Evolutionary conservation across 129 eudicot species (phyloP), one percentile per base, ranked within the genome.

Genomic region (Tanacetum coccineum): DNA sequence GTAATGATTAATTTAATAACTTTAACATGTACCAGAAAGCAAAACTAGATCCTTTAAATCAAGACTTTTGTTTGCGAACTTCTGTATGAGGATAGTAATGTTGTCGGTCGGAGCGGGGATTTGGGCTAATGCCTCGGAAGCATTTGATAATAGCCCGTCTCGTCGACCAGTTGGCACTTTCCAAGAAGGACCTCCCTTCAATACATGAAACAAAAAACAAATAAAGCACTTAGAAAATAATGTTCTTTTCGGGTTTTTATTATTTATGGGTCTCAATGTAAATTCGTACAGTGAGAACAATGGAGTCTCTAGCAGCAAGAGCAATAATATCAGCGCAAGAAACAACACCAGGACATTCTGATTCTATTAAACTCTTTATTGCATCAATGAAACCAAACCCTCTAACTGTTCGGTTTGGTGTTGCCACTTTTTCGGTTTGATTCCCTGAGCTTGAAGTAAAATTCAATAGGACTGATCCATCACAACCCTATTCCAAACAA

Each of bases 171-270:
- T 91, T 4, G 93, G 88, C 21, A 91, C 97, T 52, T 62, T 82
- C 97, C 97, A 91, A 36, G 62, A 71, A 21, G 97, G 95, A 39
- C 97, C 97, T 22, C 97, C 97, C 97, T 90, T 58, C 14, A 17
- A 39, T n/a, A 48, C 17, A 48, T 14, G 6, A 28, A 22, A 9
- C 32, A 9, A 10, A 15, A 22, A 62, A 22, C 20, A 64, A 52
- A 19, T 0, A 36, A 59, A 60, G 28, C 7, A 54, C 9, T 61
- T 0, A 19, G 48, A 42, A 25, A 53, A 10, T 8, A n/a, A 6
- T 13, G 9, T 15, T 61, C 59, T 53, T 9, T 9, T 3, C 11
- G 1, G 9, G 7, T 4, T 13, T 11, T 48, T 11, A 13, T 11
- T 48, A 47, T 47, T 48, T 48, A 11, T 48, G 6, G 17, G 14